Evolutionary conservation across 2,329 filamentous ascomycete genomes (phyloP), one percentile per base, ranked within the genome.

Genomic region (Corinectria fuckeliana): DNA sequence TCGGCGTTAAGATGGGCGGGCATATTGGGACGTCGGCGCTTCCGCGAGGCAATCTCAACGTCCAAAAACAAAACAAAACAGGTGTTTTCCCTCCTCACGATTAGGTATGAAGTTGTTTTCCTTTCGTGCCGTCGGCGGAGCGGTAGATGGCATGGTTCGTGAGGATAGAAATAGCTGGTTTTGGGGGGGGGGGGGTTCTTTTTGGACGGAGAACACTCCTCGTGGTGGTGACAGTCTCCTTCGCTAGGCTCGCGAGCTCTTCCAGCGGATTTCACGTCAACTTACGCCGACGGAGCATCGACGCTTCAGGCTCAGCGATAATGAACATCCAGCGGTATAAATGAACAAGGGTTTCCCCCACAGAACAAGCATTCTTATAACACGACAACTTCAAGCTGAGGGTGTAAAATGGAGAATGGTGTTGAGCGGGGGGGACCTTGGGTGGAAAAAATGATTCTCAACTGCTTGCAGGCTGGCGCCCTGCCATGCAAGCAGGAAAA

Each of bases 1-100:
- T 69, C 67, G 67, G 67, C 67, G 65, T 69, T 69, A 65, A 68
- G 67, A 69, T 66, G 67, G 66, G 67, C 66, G 51, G 56, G 47
- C 21, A 34, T 50, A 50, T 63, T 42, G 57, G 59, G 62, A 50
- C 28, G 44, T 36, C 44, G 32, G 13, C n/a, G 5, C 5, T 47
- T 28, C 47, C 25, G 2, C 28, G 38, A 49, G 53, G 48, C 55
- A n/a, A 48, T 60, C 57, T 64, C 61, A 16, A 25, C 28, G 10
- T 34, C 10, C 26, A 28, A 13, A n/a, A 36, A 16, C n/a, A n/a
- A n/a, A n/a, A n/a, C n/a, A n/a, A n/a, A n/a, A n/a, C n/a, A n/a
- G n/a, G n/a, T n/a, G n/a, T n/a, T 44, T 6, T 42, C 34, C 20
- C 16, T 38, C 36, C 36, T n/a, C 36, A 20, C 36, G 36, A 32